Evolutionary conservation across 768 basidiomycete species (phyloP).

Genomic region (Auriscalpium vulgare): DNA sequence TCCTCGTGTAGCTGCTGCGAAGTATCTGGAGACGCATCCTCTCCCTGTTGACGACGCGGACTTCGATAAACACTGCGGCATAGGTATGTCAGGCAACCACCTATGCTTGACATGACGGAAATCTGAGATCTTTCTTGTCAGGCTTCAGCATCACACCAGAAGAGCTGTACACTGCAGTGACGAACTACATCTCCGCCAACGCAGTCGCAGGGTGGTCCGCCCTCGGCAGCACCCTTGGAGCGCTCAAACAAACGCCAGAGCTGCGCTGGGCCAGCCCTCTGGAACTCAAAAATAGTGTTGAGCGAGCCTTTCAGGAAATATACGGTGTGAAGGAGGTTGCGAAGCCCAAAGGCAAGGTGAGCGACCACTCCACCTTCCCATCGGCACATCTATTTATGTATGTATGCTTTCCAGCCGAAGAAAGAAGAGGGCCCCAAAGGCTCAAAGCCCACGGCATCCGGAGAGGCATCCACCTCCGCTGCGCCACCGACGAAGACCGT

Average conservation of each 20-base stretch:
- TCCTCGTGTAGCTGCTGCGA: slow-evolving; percentile 52
- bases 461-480: slow-evolving; percentile 29
- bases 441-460: slow-evolving; percentile 25
- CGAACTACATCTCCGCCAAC: slow-evolving; percentile 48
- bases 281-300: slow-evolving; percentile 77
- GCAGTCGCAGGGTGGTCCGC: slow-evolving; percentile 63
- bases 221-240: slow-evolving; percentile 59
- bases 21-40: slow-evolving; percentile 57
- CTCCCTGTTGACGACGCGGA: slow-evolving; percentile 56
- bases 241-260: slow-evolving; percentile 50
- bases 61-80: slow-evolving; percentile 77
- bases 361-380: neutral
- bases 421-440: slow-evolving; percentile 31
- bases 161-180: slow-evolving; percentile 50
- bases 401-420: slow-evolving; percentile 34
- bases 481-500: slow-evolving; percentile 40
- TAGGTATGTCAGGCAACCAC: slow-evolving; percentile 49
- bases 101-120: neutral
- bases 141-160: slow-evolving; percentile 71
- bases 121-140: slow-evolving; percentile 24
- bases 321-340: slow-evolving; percentile 69
- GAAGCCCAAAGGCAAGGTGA: slow-evolving; percentile 62
- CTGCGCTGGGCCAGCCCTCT: slow-evolving; percentile 80
- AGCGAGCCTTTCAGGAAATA: slow-evolving; percentile 52
- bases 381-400: too few species aligned